A percentile compares a stretch with the other conserved stretches of the same genome.
Evolutionary conservation across 352 stramenopile species (phyloP).

Genomic region (Pythium monospermum): DNA sequence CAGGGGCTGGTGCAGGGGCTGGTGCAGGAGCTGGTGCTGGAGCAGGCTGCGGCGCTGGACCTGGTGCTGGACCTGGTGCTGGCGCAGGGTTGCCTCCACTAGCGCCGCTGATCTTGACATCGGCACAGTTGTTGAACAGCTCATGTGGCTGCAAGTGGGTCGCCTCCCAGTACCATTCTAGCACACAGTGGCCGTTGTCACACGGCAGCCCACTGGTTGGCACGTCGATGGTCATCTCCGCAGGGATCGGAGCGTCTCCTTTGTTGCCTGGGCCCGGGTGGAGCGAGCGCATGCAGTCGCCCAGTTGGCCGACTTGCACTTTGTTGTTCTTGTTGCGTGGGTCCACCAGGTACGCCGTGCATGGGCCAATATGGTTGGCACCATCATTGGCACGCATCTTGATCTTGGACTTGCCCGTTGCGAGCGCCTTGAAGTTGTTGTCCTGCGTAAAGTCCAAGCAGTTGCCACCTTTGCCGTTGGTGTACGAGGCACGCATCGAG

Average conservation of each 20-base stretch:
- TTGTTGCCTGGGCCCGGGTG: slow-evolving; percentile 16
- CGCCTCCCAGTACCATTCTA: slow-evolving; percentile 21
- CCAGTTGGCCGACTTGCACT: slow-evolving; percentile 11
- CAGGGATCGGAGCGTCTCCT: slow-evolving; percentile 16
- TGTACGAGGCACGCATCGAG: slow-evolving; percentile 11
- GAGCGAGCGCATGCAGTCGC: slow-evolving; percentile 23
- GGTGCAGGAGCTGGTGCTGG: slow-evolving; percentile 2
- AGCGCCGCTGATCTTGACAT: slow-evolving; percentile 15
- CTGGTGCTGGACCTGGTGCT: background rate
- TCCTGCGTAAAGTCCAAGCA: slow-evolving; percentile 17
- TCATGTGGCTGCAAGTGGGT: slow-evolving; percentile 18
- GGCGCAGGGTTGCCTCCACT: background rate
- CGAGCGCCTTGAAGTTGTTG: slow-evolving; percentile 13
- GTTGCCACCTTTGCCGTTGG: slow-evolving; percentile 19
- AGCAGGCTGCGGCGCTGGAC: background rate
- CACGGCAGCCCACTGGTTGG: slow-evolving; percentile 13
- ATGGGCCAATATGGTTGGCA: slow-evolving; percentile 20
- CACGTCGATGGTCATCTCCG: slow-evolving; percentile 22
- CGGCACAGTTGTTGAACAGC: slow-evolving; percentile 24
- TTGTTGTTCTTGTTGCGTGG: slow-evolving; percentile 18
- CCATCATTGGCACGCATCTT: slow-evolving; percentile 23
- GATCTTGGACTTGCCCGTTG: slow-evolving; percentile 15
- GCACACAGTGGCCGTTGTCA: slow-evolving; percentile 21
- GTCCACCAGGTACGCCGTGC: slow-evolving; percentile 16
- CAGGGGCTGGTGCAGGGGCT: background rate